Percentiles rank a stretch among this genome's conserved stretches.
Conservation (phyloP, 139 green algal genomes). For the Asterochloris erici region DNA sequence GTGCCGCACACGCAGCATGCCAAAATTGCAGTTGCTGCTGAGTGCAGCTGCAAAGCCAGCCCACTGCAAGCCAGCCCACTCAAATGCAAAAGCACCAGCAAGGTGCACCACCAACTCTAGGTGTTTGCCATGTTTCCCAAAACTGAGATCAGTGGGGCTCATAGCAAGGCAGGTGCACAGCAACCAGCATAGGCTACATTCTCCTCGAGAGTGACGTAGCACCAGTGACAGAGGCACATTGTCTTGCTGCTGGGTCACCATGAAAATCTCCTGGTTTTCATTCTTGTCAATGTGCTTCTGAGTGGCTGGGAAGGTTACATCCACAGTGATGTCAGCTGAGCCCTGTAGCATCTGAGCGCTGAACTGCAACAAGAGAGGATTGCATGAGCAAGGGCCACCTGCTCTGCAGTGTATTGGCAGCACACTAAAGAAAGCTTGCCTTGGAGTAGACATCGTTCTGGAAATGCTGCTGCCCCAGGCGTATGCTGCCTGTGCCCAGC, state of each 20-base stretch:
- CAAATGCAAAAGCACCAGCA: background rate
- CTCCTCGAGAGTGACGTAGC: background rate
- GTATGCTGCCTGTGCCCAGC: background rate
- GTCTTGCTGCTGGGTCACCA: conserved; percentile 10
- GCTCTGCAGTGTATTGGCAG: background rate
- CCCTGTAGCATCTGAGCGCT: conserved; percentile 2
- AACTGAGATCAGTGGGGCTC: background rate
- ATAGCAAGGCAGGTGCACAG: background rate
- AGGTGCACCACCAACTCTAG: background rate
- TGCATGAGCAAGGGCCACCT: background rate
- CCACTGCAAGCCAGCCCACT: background rate
- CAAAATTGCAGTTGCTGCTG: background rate
- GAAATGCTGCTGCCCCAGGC: conserved; percentile 14
- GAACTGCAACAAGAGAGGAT: conserved; percentile 25
- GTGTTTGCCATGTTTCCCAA: background rate
- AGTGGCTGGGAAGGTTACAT: conserved; percentile 47
- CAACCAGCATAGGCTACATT: background rate
- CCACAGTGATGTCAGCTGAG: conserved; percentile 27
- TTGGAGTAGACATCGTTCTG: conserved; percentile 48
- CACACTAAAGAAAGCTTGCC: conserved; percentile 1
- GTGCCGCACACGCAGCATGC: background rate
- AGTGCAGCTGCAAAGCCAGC: background rate
- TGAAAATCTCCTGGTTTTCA: conserved; percentile 25
- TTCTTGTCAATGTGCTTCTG: conserved; percentile 52
- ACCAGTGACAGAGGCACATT: background rate